Evolutionary conservation across 2,329 filamentous ascomycete species (phyloP).

Genomic region (Penicillium sp.): DNA sequence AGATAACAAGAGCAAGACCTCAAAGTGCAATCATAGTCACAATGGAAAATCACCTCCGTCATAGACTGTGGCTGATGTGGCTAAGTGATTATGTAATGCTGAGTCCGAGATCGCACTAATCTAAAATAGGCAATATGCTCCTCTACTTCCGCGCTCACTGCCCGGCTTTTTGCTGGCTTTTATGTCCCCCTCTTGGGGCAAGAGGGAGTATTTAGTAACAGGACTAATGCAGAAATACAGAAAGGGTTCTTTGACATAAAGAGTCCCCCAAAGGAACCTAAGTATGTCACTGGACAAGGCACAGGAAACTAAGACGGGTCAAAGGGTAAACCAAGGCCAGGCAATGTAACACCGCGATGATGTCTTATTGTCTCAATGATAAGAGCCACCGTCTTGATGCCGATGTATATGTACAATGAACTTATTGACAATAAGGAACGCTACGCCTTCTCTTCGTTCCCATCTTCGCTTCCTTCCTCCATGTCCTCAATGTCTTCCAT

Average conservation of each 20-base stretch:
- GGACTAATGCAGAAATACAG: too few species aligned
- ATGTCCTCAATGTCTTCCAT: slow-evolving; percentile 2
- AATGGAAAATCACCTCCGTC: slow-evolving; percentile 19
- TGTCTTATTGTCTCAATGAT: background rate
- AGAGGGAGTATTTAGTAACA: too few species aligned
- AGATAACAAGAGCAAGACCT: background rate
- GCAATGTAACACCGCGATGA: background rate
- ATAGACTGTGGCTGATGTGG: slow-evolving; percentile 17
- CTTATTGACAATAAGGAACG: background rate
- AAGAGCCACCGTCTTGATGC: background rate
- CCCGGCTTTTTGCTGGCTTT: too few species aligned
- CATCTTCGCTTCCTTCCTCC: slow-evolving; percentile 6
- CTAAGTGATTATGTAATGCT: slow-evolving; percentile 1
- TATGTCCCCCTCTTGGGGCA: too few species aligned
- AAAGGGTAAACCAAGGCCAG: background rate
- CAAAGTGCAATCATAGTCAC: slow-evolving; percentile 8
- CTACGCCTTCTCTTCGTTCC: slow-evolving; percentile 3
- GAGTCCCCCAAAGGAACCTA: too few species aligned
- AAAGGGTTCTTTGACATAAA: background rate
- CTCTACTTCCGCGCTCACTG: background rate
- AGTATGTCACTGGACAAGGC: too few species aligned
- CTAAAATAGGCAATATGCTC: background rate
- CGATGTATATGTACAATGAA: background rate
- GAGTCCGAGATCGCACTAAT: background rate
- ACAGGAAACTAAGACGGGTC: background rate